Evolutionary conservation across 805 yeast species (phyloP), one percentile per base, ranked within the genome.

Genomic region (Spathaspora gorwiae): DNA sequence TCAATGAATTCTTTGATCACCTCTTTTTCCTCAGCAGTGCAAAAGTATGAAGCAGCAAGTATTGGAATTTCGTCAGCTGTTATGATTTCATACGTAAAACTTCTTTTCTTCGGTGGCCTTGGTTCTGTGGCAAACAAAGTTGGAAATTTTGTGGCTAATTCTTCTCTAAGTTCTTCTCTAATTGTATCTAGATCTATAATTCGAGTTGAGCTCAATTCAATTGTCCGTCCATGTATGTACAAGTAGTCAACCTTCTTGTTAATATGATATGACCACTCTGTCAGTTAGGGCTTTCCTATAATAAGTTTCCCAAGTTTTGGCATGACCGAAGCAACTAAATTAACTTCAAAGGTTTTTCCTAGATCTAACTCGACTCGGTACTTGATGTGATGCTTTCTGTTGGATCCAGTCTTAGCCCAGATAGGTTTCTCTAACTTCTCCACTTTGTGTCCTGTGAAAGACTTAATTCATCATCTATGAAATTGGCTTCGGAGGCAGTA

Each of bases 1-100:
- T 80, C 76, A 36, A 81, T 60, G 5, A 57, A 65, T 40, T 66
- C 68, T 6, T 45, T 44, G 47, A 61, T 69, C 35, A 78, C 56
- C 49, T 75, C 77, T 47, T 66, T 67, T 41, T 66, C 56, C 43
- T 48, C 36, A 3, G 15, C 9, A 5, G 36, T 34, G 15, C 15
- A 3, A n/a, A 7, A 34, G 8, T 12, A 34, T 6, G 36, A 19
- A 7, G 36, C 15, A 11, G 10, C 9, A 7, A 27, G 10, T 7
- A 27, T 10, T 7, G 31, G 31, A 27, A 27, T 10, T 27, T 27
- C 10, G 10, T 10, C 31, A 7, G 31, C n/a, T 27, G 31, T 27
- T 7, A 27, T 10, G 9, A 27, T 27, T 7, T 27, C 31, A 27
- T 27, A 10, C 31, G 7, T 27, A 10, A 27, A 27, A 7, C 9